Percentiles rank a stretch among this genome's conserved stretches.
Evolutionary conservation across 108 stramenopile genomes (phyloP).

Genomic region (Fistulifera pelliculosa): DNA sequence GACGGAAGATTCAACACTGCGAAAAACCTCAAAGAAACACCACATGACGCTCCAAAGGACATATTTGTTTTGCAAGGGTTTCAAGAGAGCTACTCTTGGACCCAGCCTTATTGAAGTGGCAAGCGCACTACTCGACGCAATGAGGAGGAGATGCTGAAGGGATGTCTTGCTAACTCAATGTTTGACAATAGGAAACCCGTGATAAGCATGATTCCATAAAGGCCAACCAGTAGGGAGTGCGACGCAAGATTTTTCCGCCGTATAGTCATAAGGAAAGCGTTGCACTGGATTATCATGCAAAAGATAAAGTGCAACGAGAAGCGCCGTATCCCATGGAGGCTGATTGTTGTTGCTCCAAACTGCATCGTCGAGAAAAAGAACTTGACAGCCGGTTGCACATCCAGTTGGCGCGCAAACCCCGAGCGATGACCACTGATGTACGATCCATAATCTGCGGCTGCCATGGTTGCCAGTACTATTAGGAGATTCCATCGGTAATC

Average conservation of each 20-base stretch:
- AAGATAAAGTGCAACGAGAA: slow-evolving; percentile 1
- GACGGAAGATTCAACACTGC: too few species aligned
- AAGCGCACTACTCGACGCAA: too few species aligned
- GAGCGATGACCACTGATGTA: too few species aligned
- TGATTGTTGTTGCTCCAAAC: neutral
- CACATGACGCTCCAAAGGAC: too few species aligned
- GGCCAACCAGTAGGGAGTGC: neutral
- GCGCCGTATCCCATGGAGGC: slow-evolving; percentile 2
- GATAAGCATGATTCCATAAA: slow-evolving; percentile 3
- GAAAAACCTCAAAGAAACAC: too few species aligned
- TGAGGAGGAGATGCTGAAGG: too few species aligned
- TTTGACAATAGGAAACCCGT: neutral
- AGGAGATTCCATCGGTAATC: neutral
- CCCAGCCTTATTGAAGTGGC: too few species aligned
- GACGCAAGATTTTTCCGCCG: slow-evolving; percentile 12
- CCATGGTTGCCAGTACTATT: slow-evolving; percentile 2
- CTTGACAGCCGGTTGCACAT: neutral
- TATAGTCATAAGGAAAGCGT: slow-evolving; percentile 13
- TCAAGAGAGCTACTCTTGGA: too few species aligned
- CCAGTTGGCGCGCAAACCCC: too few species aligned
- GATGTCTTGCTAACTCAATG: neutral
- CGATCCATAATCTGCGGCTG: neutral
- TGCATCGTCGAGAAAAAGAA: slow-evolving; percentile 5
- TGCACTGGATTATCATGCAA: slow-evolving; percentile 7
- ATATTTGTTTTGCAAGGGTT: too few species aligned